Base-by-base conservation (phyloP, 345 rosid genomes). In the Salix purpurea region DNA sequence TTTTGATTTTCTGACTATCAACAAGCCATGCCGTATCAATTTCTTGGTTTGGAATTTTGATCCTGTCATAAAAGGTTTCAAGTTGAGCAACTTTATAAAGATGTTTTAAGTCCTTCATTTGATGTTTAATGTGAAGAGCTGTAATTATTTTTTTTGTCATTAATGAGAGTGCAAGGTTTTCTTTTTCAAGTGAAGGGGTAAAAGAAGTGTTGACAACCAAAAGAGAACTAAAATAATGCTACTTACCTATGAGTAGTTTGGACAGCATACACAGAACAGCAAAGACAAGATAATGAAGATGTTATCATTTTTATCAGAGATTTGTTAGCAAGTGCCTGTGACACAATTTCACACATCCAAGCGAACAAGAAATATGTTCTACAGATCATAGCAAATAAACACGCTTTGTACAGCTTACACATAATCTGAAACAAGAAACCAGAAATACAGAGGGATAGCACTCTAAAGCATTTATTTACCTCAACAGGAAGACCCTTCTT, bases 401-500 rank as follows among this genome's bases (percentile, higher is more conserved):
- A 52, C 6, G 23, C 61, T 26, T 21, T 6, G 18, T 15, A 0
- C 0, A 39, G n/a, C 48, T 30, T 65, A n/a, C 66, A 48, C 0
- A 21, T 14, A 37, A 66, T 18, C 24, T 65, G 37, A 75, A 36
- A 60, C 19, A 2, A 39, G 32, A 42, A 44, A 30, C 26, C 7
- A 74, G 32, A 48, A 48, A 52, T 16, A 70, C 12, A 6, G 52
- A 65, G 18, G 64, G 39, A 18, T 65, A 50, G 26, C 34, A 37
- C 23, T 73, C 28, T 23, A 34, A 80, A 77, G 65, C 48, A 48
- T 10, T 77, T 28, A 61, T 72, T 76, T 80, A 86, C 99, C 97
- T 93, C 98, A 71, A 82, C 90, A 64, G 75, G 88, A 74, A 90
- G 86, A 76, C 99, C 98, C 78, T 90, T 95, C 88, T 87, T 95